These are phyloP conservation scores for Wickerhamiella domercqiae DNA, from an alignment of 805 yeast species.

Conservation along the genomic window DNA sequence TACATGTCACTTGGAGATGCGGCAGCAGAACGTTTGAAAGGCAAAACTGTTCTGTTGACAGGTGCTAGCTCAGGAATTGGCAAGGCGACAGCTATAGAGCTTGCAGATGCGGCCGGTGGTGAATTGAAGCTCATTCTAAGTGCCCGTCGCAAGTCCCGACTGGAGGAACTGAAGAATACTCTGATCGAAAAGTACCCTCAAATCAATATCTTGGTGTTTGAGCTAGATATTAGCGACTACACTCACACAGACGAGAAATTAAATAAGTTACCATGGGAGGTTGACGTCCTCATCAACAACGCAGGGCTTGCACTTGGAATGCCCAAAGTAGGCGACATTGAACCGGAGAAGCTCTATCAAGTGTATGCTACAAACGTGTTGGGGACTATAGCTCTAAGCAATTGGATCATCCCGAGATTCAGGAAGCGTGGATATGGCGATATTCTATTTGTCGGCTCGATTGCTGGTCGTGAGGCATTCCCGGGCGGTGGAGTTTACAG, in stretches of 20 bases:
- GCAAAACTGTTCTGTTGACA: conserved; percentile 61
- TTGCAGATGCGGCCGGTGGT: neutral
- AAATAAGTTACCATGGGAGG: neutral
- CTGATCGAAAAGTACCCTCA: neutral
- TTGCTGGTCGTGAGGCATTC: neutral
- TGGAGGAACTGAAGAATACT: neutral
- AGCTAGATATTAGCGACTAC: neutral
- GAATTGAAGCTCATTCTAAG: neutral
- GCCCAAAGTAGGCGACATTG: neutral
- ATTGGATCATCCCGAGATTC: neutral
- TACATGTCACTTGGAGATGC: neutral
- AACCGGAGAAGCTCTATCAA: neutral
- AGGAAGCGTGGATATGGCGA: neutral
- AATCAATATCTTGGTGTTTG: neutral
- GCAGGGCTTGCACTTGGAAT: neutral
- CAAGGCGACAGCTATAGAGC: neutral
- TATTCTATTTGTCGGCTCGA: neutral
- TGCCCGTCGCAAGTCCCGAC: neutral
- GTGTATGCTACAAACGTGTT: neutral
- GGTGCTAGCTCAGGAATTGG: conserved; percentile 96
- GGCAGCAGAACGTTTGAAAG: neutral
- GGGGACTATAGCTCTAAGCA: neutral
- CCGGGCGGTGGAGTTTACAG: neutral
- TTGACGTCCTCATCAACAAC: neutral
- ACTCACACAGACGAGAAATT: neutral